Conservation (phyloP, 2,329 filamentous ascomycete genomes). For the Neoscytalidium dimidiatum region DNA sequence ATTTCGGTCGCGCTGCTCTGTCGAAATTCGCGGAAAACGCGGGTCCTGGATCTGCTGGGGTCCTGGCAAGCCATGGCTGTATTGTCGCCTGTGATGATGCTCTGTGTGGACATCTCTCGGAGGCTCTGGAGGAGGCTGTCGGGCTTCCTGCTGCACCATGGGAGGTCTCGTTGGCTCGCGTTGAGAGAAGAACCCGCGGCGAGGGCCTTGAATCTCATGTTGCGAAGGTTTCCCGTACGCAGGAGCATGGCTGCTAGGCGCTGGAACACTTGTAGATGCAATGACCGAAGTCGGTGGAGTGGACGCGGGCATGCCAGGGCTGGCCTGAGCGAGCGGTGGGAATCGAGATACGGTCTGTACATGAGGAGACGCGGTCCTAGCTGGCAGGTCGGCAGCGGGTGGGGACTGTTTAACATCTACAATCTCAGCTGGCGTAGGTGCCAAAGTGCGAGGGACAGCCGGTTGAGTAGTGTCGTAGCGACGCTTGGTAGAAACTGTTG, state of each 20-base stretch:
- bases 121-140: slow-evolving; percentile 24
- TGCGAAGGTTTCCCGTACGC: slow-evolving; percentile 25
- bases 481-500: slow-evolving; percentile 49
- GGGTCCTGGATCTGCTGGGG: slow-evolving; percentile 18
- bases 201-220: slow-evolving; percentile 31
- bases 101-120: slow-evolving; percentile 9
- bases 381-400: slow-evolving; percentile 28
- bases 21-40: background rate
- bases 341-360: slow-evolving; percentile 30
- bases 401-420: slow-evolving; percentile 43
- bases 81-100: slow-evolving; percentile 15
- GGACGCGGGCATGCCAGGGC: slow-evolving; percentile 23
- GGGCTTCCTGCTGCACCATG: slow-evolving; percentile 26
- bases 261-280: slow-evolving; percentile 15
- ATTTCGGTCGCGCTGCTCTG: slow-evolving; percentile 17
- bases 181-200: slow-evolving; percentile 39
- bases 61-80: slow-evolving; percentile 1
- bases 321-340: slow-evolving; percentile 34
- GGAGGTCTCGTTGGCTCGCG: slow-evolving; percentile 28
- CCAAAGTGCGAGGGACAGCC: slow-evolving; percentile 42
- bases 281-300: slow-evolving; percentile 8
- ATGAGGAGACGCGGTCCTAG: slow-evolving; percentile 42
- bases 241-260: slow-evolving; percentile 14
- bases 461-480: slow-evolving; percentile 47
- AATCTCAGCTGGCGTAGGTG: slow-evolving; percentile 46